Conservation (phyloP, 495 filamentous ascomycete genomes). For the Penicillium taxi region DNA sequence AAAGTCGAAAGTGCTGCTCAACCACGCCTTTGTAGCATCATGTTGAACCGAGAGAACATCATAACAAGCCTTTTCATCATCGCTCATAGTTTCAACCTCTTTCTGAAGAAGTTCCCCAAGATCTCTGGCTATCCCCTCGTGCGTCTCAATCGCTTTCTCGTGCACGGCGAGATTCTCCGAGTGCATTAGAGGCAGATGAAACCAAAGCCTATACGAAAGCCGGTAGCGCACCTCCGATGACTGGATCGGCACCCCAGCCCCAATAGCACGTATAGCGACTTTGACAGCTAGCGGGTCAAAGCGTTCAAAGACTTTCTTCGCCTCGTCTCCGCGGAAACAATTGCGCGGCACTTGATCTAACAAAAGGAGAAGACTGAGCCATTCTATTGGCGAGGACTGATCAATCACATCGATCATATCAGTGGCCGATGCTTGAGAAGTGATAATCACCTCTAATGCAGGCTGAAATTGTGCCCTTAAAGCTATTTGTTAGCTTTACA, state of each 20-base stretch:
- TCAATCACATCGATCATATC: constrained; percentile 19
- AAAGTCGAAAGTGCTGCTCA: constrained; percentile 12
- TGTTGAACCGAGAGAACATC: constrained; percentile 6
- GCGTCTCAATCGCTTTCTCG: constrained; percentile 14
- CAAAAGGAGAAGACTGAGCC: constrained; percentile 22
- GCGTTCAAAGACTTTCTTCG: constrained; percentile 21
- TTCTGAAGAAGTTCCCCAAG: constrained; percentile 10
- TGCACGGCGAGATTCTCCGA: constrained; percentile 23
- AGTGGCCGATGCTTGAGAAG: constrained; percentile 9
- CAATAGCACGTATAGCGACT: constrained; percentile 18
- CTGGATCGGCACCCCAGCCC: constrained; percentile 8
- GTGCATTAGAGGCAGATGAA: constrained; percentile 30
- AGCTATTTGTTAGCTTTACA: background rate
- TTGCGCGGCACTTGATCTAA: constrained; percentile 29
- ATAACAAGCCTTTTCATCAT: constrained; percentile 15
- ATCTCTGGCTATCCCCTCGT: constrained; percentile 16
- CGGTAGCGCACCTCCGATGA: constrained; percentile 19
- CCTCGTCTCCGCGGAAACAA: constrained; percentile 24
- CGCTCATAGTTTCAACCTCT: constrained; percentile 7
- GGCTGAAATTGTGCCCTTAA: constrained; percentile 20
- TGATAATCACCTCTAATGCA: constrained; percentile 18
- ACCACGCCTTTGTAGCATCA: constrained; percentile 8
- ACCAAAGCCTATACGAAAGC: constrained; percentile 25
- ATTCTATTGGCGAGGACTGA: constrained; percentile 11
- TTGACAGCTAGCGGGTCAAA: constrained; percentile 25